These are phyloP conservation scores for Gracilaria gracilis DNA, from an alignment of 23 red algal species.

Conservation along the genomic window DNA sequence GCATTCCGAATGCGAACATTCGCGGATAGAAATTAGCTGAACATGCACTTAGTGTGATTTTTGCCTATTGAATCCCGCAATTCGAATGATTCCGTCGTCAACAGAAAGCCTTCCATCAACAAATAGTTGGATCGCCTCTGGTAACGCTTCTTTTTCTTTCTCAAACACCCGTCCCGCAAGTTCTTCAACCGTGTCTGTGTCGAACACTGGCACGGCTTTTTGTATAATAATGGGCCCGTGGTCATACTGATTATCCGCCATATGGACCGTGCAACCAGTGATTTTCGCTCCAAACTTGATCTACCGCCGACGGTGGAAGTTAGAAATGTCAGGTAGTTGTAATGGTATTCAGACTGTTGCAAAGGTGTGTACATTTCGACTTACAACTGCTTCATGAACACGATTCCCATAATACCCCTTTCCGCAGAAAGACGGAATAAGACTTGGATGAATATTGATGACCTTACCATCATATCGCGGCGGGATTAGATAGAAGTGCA, in stretches of 20 bases:
- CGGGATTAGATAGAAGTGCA: conserved; percentile 98
- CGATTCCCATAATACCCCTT: conserved; percentile 89
- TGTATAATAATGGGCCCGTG: conserved; percentile 98
- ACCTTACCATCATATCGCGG: conserved; percentile 78
- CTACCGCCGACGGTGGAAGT: background rate
- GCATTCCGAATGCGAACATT: background rate
- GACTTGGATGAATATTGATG: conserved; percentile 96
- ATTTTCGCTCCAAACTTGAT: conserved; percentile 95
- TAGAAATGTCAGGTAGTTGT: background rate
- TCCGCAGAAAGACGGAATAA: conserved; percentile 99
- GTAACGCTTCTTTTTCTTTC: conserved; percentile 85
- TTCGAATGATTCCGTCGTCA: conserved; percentile 59
- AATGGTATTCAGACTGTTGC: background rate
- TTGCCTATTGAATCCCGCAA: background rate
- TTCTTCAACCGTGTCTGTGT: conserved; percentile 72
- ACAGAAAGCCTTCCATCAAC: conserved; percentile 60
- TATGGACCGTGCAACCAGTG: conserved; percentile 94
- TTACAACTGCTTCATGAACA: conserved; percentile 95
- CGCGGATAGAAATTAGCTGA: background rate
- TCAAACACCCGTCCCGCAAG: conserved; percentile 90
- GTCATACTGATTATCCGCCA: conserved; percentile 99
- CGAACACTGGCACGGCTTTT: conserved; percentile 84
- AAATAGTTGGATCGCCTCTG: conserved; percentile 87
- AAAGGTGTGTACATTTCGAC: background rate
- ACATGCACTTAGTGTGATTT: background rate